A percentile compares a stretch with the other conserved stretches of the same genome.
phyloP scores from a whole-genome alignment of 129 eudicot species.

The Kitagawia praeruptora region DNA sequence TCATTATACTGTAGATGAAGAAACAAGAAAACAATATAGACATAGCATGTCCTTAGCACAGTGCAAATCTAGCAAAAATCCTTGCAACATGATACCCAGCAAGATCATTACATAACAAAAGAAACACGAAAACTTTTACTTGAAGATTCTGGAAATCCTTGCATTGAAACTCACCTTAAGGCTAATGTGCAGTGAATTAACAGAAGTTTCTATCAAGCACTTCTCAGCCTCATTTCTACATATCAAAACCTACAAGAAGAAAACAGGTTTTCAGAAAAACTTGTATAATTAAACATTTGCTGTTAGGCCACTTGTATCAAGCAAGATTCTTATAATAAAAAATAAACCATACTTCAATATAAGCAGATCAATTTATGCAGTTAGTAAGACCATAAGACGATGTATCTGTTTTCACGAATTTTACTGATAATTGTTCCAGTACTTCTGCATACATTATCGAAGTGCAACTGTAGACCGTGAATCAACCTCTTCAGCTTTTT shows the following conservation, averaged over 20 bases:
- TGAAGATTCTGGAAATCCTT: neutral
- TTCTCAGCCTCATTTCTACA: constrained; percentile 98
- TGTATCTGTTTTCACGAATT: neutral
- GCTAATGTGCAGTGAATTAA: constrained; percentile 86
- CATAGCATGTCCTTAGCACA: neutral
- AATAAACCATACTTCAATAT: neutral
- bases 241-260: constrained; percentile 61
- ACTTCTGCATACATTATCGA: neutral
- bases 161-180: constrained; percentile 44
- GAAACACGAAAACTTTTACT: neutral
- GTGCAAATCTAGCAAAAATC: neutral
- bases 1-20: neutral
- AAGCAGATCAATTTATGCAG: neutral
- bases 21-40: neutral
- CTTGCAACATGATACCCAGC: neutral
- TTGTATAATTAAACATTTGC: neutral
- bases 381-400: neutral
- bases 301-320: neutral
- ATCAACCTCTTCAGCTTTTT: neutral
- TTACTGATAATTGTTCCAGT: neutral
- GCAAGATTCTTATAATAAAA: neutral
- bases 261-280: neutral
- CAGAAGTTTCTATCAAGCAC: constrained; percentile 94
- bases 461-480: neutral
- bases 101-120: neutral